Evolutionary conservation across 2,329 filamentous ascomycete species (phyloP).

Genomic region (Dryadomyces quercus-mongolicae): DNA sequence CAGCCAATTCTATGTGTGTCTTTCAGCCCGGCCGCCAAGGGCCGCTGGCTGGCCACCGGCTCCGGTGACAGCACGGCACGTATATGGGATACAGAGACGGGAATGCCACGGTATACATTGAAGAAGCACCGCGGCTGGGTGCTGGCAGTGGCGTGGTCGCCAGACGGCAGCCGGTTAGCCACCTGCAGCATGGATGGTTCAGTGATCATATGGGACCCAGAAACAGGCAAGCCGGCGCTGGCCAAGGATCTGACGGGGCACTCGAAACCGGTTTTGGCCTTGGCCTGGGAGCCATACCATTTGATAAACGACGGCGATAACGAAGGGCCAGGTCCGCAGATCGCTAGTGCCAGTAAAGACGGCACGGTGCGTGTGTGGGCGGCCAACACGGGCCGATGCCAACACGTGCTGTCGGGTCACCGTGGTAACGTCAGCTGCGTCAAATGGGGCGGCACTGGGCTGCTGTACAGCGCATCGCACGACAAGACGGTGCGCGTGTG

Average conservation of each 20-base stretch:
- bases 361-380: slow-evolving; percentile 81
- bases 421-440: slow-evolving; percentile 84
- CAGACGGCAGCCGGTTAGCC: slow-evolving; percentile 68
- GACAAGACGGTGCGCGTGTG: slow-evolving; percentile 91
- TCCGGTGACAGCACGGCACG: slow-evolving; percentile 84
- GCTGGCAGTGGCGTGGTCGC: slow-evolving; percentile 74
- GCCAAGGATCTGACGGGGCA: slow-evolving; percentile 72
- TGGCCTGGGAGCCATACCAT: slow-evolving; percentile 92
- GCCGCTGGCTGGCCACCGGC: slow-evolving; percentile 70
- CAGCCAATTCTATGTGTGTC: slow-evolving; percentile 78
- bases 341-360: slow-evolving; percentile 86
- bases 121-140: slow-evolving; percentile 88
- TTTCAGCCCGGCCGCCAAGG: slow-evolving; percentile 66
- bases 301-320: slow-evolving; percentile 35
- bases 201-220: slow-evolving; percentile 79
- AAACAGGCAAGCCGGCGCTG: slow-evolving; percentile 56
- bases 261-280: slow-evolving; percentile 74
- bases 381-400: slow-evolving; percentile 62
- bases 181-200: slow-evolving; percentile 91
- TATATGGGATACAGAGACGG: slow-evolving; percentile 91
- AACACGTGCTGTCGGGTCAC: slow-evolving; percentile 78
- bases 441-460: slow-evolving; percentile 82
- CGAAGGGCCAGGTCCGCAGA: slow-evolving; percentile 56
- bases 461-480: slow-evolving; percentile 74
- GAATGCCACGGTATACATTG: slow-evolving; percentile 74